A percentile compares a stretch with the other conserved stretches of the same genome.
phyloP scores from a whole-genome alignment of 1,284 basidiomycete species.

The Pseudozyma sp. region DNA sequence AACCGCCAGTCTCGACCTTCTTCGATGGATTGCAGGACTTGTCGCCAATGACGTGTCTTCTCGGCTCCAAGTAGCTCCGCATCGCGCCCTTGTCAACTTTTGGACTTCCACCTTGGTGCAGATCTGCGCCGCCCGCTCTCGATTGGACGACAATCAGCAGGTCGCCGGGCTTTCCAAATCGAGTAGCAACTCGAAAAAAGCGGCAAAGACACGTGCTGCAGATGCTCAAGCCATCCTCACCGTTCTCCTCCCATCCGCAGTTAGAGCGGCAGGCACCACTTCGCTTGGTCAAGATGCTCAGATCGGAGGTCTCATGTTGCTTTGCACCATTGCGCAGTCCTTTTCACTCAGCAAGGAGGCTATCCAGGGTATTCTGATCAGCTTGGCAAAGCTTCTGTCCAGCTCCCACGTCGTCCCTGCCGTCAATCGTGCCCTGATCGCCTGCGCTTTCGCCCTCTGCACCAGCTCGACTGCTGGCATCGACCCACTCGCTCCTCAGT shows the following conservation, averaged over 20 bases:
- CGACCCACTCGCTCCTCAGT: conserved; percentile 28
- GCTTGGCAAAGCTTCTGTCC: conserved; percentile 39
- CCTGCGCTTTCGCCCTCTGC: conserved; percentile 53
- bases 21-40: conserved; percentile 75
- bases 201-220: conserved; percentile 38
- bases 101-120: conserved; percentile 85
- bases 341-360: conserved; percentile 59
- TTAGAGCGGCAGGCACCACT: conserved; percentile 43
- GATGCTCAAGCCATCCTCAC: conserved; percentile 62
- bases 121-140: conserved; percentile 70
- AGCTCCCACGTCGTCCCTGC: conserved; percentile 14
- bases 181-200: conserved; percentile 50
- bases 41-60: conserved; percentile 71
- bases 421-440: conserved; percentile 48
- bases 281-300: conserved; percentile 51
- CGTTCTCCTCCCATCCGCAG: conserved; percentile 67
- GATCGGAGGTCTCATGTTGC: conserved; percentile 58
- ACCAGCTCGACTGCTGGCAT: conserved; percentile 34
- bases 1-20: conserved; percentile 75
- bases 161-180: conserved; percentile 50
- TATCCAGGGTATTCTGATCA: conserved; percentile 51
- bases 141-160: conserved; percentile 70
- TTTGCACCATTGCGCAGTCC: conserved; percentile 57
- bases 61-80: conserved; percentile 74
- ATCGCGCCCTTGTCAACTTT: conserved; percentile 84